A percentile compares a stretch with the other conserved stretches of the same genome.
Conservation (phyloP, 2,329 filamentous ascomycete genomes). For the Colletotrichum sp. region DNA sequence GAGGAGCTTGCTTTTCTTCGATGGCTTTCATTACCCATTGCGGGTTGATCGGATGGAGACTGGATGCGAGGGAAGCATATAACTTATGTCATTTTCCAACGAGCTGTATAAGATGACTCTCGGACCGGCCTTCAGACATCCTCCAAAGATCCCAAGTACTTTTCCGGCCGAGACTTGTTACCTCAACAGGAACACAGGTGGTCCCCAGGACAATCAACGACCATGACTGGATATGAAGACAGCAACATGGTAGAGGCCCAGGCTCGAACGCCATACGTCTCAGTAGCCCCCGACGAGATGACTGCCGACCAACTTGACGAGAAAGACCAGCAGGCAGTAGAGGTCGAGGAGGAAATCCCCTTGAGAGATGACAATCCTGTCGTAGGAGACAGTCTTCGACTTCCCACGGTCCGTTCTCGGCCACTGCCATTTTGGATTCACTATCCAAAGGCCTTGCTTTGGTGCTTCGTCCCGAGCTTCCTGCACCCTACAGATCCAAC, state of each 20-base stretch:
- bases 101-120: background rate
- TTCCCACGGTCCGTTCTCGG: background rate
- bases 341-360: background rate
- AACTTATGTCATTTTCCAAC: background rate
- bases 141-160: background rate
- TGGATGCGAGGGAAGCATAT: background rate
- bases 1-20: background rate
- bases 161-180: background rate
- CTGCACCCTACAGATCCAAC: background rate
- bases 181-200: background rate
- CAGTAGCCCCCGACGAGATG: background rate
- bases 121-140: background rate
- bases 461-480: background rate
- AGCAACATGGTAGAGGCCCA: background rate
- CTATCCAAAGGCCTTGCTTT: background rate
- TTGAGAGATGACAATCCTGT: background rate
- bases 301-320: background rate
- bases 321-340: background rate
- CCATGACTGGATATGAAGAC: background rate
- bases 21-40: background rate
- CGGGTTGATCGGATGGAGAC: background rate
- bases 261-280: background rate
- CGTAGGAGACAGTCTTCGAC: background rate
- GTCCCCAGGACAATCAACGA: background rate
- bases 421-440: background rate